phyloP scores from a whole-genome alignment of 106 monocot species.

The Amphibolis antarctica region DNA sequence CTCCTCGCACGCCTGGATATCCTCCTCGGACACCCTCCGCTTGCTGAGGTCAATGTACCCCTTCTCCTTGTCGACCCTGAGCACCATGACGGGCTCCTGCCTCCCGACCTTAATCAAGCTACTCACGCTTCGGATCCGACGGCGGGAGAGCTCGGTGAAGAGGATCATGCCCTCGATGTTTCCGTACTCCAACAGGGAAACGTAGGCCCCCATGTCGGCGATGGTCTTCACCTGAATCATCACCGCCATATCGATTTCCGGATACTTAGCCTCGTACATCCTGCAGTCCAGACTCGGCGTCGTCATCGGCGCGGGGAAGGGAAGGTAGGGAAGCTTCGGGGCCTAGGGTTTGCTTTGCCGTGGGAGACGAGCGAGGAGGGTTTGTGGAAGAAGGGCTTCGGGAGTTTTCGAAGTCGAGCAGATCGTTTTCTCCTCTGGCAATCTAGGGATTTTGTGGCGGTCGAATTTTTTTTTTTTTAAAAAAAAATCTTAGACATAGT shows the following conservation, averaged over 20 bases:
- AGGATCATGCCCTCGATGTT: slow-evolving; percentile 99
- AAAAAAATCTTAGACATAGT: no score
- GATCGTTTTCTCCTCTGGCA: no score
- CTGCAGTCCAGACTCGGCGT: slow-evolving; percentile 74
- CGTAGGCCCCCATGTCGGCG: slow-evolving; percentile 97
- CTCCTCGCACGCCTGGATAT: slow-evolving; percentile 75
- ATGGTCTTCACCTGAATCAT: slow-evolving; percentile 98
- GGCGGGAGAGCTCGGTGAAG: slow-evolving; percentile 96
- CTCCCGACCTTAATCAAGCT: slow-evolving; percentile 86
- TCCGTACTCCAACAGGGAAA: slow-evolving; percentile 90
- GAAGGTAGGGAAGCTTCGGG: background rate
- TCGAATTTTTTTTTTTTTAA: no score
- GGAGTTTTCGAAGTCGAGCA: no score
- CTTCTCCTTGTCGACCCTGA: slow-evolving; percentile 84
- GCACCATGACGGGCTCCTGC: slow-evolving; percentile 93
- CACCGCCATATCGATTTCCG: slow-evolving; percentile 93
- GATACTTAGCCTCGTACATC: slow-evolving; percentile 90
- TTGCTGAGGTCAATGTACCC: slow-evolving; percentile 96
- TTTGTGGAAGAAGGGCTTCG: no score
- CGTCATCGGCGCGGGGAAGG: slow-evolving; percentile 3
- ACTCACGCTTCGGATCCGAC: slow-evolving; percentile 84
- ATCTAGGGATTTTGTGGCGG: no score
- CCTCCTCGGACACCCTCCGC: slow-evolving; percentile 95
- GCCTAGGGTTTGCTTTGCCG: slow-evolving; percentile 3
- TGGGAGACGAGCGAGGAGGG: no score